Conservation (phyloP, 2,329 filamentous ascomycete species). For the Decorospora gaudefroyi region DNA sequence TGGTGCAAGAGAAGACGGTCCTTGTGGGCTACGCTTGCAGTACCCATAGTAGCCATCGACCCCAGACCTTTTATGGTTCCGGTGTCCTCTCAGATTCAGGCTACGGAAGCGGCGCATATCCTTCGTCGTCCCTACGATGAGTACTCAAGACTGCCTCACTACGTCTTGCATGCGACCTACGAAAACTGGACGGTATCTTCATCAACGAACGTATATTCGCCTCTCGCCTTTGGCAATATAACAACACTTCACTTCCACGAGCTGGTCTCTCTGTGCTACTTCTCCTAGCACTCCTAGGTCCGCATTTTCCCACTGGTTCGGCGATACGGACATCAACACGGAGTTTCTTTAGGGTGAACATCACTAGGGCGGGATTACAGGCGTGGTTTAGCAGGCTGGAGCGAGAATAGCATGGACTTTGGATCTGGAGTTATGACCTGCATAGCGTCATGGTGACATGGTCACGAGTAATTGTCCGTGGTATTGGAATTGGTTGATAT, state of each 20-base stretch:
- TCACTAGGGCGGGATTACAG: constrained; percentile 18
- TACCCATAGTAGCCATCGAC: constrained; percentile 53
- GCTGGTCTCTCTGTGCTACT: constrained; percentile 27
- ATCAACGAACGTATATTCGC: neutral
- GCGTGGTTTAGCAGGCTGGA: constrained; percentile 12
- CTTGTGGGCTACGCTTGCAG: constrained; percentile 81
- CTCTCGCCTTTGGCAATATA: constrained; percentile 1
- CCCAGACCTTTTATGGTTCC: constrained; percentile 24
- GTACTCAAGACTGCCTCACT: neutral
- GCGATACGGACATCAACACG: constrained; percentile 29
- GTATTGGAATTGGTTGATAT: constrained; percentile 13
- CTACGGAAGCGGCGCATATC: constrained; percentile 35
- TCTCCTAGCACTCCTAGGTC: constrained; percentile 15
- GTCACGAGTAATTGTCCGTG: no score
- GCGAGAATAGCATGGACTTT: constrained; percentile 3
- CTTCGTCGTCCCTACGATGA: constrained; percentile 22
- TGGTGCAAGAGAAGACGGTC: constrained; percentile 73
- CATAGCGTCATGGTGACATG: constrained; percentile 24
- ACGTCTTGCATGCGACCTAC: neutral
- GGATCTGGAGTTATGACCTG: constrained; percentile 10
- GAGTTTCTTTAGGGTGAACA: constrained; percentile 27
- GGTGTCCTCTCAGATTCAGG: constrained; percentile 38
- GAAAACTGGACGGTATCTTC: neutral
- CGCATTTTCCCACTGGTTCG: constrained; percentile 14
- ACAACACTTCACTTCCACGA: constrained; percentile 26